Conservation (phyloP, 129 eudicot species). For the Saussurea involucrata region DNA sequence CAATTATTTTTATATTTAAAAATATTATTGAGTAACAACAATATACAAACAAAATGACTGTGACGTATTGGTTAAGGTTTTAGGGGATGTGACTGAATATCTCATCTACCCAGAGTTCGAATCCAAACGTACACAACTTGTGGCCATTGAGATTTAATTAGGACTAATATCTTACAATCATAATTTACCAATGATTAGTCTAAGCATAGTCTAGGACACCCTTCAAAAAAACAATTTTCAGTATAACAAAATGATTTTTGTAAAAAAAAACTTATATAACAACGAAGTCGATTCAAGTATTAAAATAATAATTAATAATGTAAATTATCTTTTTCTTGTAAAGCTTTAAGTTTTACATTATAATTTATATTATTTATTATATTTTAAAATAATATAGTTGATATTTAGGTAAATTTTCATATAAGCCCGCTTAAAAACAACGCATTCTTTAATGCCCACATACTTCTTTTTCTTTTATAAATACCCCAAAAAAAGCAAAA, state of each 20-base stretch:
- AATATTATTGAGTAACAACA: not conserved
- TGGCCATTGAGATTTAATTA: no score
- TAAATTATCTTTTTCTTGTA: not conserved
- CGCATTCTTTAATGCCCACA: constrained; percentile 27
- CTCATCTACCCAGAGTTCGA: no score
- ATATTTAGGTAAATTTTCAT: not conserved
- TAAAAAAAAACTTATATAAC: no score
- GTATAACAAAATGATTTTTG: no score
- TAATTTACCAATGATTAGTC: no score
- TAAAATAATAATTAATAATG: not conserved
- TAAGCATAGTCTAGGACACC: no score
- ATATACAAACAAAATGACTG: not conserved
- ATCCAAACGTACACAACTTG: no score
- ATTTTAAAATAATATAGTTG: not conserved
- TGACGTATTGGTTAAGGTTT: no score
- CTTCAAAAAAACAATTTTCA: no score
- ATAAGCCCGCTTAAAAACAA: constrained; percentile 20
- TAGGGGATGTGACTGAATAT: no score
- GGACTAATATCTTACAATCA: no score
- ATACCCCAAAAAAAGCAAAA: constrained; percentile 11
- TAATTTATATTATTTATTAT: not conserved
- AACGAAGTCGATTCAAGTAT: no score
- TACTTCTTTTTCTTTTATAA: constrained; percentile 9
- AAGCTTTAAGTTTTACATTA: not conserved
- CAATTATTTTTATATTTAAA: not conserved